phyloP scores from a whole-genome alignment of 2,329 filamentous ascomycete genomes.

The Helotiales sp. region DNA sequence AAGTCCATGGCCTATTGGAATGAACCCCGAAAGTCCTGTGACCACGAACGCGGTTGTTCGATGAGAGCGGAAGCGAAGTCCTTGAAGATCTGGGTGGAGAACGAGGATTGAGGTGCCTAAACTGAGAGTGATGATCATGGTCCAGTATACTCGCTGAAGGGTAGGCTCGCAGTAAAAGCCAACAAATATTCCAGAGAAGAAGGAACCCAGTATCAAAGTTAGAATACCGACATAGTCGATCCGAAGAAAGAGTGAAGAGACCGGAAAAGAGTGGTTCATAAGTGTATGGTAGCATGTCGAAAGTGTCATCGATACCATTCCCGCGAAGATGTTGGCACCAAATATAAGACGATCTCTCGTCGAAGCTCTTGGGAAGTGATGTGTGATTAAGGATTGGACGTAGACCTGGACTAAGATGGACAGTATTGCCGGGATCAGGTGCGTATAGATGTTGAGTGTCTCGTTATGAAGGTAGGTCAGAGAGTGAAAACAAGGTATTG shows the following conservation, averaged over 20 bases:
- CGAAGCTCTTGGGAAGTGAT: neutral
- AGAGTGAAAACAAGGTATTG: neutral
- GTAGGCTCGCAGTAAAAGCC: neutral
- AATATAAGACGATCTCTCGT: neutral
- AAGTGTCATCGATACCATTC: neutral
- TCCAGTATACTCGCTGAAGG: neutral
- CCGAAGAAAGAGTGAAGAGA: neutral
- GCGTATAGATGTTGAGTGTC: neutral
- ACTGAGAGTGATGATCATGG: conserved; percentile 1
- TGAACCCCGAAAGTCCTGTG: neutral
- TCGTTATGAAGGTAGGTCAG: neutral
- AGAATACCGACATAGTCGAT: neutral
- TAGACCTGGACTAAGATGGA: neutral
- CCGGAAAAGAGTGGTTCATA: neutral
- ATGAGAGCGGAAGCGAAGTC: neutral
- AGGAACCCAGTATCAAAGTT: neutral
- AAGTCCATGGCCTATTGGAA: neutral
- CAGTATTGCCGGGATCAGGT: neutral
- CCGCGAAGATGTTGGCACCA: neutral
- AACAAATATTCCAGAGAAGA: neutral
- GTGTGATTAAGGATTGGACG: neutral
- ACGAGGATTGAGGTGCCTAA: neutral
- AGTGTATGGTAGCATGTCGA: neutral
- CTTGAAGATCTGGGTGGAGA: neutral
- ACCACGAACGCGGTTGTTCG: neutral